Conservation (phyloP, 2,329 filamentous ascomycete species). For the Dactylellina sp. region DNA sequence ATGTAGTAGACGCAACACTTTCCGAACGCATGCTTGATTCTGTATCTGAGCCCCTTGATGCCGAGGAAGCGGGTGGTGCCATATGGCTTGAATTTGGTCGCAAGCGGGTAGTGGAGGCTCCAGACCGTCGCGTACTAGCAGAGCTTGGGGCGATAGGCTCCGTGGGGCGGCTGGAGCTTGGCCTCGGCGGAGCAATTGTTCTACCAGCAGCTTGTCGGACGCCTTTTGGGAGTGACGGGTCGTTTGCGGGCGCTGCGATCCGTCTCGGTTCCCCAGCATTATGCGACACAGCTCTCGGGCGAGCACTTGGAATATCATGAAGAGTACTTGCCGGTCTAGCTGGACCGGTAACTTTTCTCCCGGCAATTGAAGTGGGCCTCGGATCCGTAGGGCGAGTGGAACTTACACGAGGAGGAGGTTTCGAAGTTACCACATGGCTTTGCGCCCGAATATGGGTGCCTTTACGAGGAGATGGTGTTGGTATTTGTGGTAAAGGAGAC, state of each 20-base stretch:
- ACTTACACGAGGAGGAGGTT: slow-evolving; percentile 25
- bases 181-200: slow-evolving; percentile 39
- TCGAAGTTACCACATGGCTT: slow-evolving; percentile 35
- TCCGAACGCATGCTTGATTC: slow-evolving; percentile 52
- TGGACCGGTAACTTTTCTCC: slow-evolving; percentile 45
- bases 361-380: slow-evolving; percentile 44
- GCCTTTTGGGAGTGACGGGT: slow-evolving; percentile 32
- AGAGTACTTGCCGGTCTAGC: slow-evolving; percentile 40
- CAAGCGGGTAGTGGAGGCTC: slow-evolving; percentile 11
- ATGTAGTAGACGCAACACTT: slow-evolving; percentile 51
- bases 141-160: slow-evolving; percentile 31
- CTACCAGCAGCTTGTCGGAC: slow-evolving; percentile 25
- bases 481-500: slow-evolving; percentile 45
- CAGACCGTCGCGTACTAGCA: slow-evolving; percentile 24
- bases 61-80: slow-evolving; percentile 9
- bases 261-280: slow-evolving; percentile 39
- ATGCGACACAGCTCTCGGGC: slow-evolving; percentile 51
- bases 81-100: slow-evolving; percentile 44
- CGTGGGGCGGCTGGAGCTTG: slow-evolving; percentile 39
- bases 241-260: slow-evolving; percentile 41
- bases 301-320: slow-evolving; percentile 34
- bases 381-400: slow-evolving; percentile 42
- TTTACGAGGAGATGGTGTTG: slow-evolving; percentile 50
- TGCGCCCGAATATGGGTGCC: slow-evolving; percentile 43
- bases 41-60: slow-evolving; percentile 45